A percentile compares a stretch with the other conserved stretches of the same genome.
phyloP scores from a whole-genome alignment of 108 stramenopile genomes.

The Epithemia pelagica region DNA sequence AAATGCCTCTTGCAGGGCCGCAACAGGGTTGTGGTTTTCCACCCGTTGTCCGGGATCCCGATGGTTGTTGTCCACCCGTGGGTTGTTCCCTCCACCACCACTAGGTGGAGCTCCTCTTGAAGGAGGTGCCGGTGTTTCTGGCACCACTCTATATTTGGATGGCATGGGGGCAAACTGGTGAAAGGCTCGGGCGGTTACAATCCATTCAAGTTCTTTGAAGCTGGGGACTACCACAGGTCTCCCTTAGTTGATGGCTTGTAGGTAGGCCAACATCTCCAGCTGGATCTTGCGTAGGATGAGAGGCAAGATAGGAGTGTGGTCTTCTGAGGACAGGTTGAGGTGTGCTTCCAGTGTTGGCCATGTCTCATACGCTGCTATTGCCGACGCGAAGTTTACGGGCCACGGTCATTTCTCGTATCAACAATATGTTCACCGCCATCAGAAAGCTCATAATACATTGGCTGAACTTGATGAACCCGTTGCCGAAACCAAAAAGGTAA shows the following conservation, averaged over 20 bases:
- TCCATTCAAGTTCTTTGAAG: background rate
- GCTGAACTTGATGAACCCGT: too few relatives aligned
- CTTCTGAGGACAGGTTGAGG: background rate
- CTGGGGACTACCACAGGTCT: background rate
- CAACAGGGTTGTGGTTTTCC: background rate
- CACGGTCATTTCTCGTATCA: too few relatives aligned
- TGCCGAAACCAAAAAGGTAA: too few relatives aligned
- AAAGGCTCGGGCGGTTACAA: background rate
- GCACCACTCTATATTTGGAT: background rate
- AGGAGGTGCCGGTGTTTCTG: background rate
- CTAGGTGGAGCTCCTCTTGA: background rate
- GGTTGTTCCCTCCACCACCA: too few relatives aligned
- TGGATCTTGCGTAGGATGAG: background rate
- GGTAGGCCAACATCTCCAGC: background rate
- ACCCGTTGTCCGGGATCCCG: background rate
- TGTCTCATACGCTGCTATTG: too few relatives aligned
- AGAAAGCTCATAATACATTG: too few relatives aligned
- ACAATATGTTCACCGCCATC: too few relatives aligned
- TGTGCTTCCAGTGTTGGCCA: background rate
- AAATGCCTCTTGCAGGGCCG: background rate
- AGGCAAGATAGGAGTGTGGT: background rate
- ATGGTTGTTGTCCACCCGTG: background rate
- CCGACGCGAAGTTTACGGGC: too few relatives aligned
- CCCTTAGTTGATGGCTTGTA: background rate
- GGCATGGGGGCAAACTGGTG: conserved; percentile 1